A percentile compares a stretch with the other conserved stretches of the same genome.
Evolutionary conservation across 768 basidiomycete genomes (phyloP).

Genomic region (Pisolithus albus): DNA sequence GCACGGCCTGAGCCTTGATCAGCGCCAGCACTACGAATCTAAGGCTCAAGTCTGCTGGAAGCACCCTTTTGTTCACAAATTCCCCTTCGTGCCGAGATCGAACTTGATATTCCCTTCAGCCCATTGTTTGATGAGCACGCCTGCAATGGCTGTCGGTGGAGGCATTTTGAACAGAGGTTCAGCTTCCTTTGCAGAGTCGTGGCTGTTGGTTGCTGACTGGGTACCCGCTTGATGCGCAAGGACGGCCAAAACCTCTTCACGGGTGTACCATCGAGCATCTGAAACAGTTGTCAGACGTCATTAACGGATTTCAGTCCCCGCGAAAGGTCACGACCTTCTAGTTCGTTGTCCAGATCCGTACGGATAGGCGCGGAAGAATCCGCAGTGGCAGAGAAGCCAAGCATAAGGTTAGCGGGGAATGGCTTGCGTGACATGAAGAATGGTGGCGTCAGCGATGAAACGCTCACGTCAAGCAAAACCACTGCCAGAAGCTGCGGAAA

Average conservation of each 20-base stretch:
- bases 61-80: constrained; percentile 32
- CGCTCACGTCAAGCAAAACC: neutral
- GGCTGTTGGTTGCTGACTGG: constrained; percentile 19
- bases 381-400: constrained; percentile 79
- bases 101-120: constrained; percentile 50
- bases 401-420: constrained; percentile 85
- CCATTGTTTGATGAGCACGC: constrained; percentile 83
- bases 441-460: neutral
- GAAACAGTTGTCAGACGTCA: neutral
- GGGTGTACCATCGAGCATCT: constrained; percentile 90
- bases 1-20: no score
- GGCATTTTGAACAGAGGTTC: constrained; percentile 69
- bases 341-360: constrained; percentile 87
- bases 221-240: constrained; percentile 26
- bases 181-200: constrained; percentile 19
- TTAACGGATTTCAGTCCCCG: neutral
- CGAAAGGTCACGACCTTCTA: constrained; percentile 56
- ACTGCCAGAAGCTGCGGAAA: neutral
- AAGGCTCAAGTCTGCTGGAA: no score
- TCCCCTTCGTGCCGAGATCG: constrained; percentile 37
- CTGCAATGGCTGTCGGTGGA: constrained; percentile 70
- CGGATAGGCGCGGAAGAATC: constrained; percentile 71
- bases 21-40: no score
- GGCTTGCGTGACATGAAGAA: constrained; percentile 45
- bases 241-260: constrained; percentile 60